A percentile compares a stretch with the other conserved stretches of the same genome.
Evolutionary conservation across 306 rosid genomes (phyloP).

Genomic region (Alnus glutinosa): DNA sequence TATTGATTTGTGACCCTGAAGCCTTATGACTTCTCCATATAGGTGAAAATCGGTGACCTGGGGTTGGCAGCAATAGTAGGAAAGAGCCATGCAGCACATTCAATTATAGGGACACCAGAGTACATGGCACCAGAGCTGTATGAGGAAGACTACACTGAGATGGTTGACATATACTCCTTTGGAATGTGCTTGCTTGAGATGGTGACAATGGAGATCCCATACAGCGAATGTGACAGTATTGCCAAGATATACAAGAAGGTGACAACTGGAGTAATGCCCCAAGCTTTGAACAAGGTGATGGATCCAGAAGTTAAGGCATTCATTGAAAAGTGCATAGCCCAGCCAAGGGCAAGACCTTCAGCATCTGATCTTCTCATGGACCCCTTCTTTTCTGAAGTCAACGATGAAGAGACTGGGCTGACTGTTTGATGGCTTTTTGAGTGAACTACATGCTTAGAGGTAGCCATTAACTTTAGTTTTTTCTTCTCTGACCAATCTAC

Average conservation of each 20-base stretch:
- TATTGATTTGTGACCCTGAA: not conserved
- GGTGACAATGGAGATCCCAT: constrained; percentile 90
- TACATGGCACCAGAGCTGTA: constrained; percentile 96
- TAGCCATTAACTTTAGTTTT: not conserved
- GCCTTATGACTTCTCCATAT: constrained; percentile 10
- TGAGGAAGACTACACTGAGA: constrained; percentile 92
- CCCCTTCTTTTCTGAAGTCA: constrained; percentile 70
- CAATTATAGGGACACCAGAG: constrained; percentile 87
- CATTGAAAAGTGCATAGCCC: constrained; percentile 80
- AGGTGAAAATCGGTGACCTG: constrained; percentile 90
- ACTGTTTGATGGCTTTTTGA: constrained; percentile 24
- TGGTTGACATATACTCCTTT: constrained; percentile 96
- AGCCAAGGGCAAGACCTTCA: constrained; percentile 87
- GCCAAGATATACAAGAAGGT: constrained; percentile 90
- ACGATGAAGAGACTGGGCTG: constrained; percentile 39
- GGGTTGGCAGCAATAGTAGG: constrained; percentile 94
- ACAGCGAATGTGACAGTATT: constrained; percentile 80
- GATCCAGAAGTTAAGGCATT: constrained; percentile 70
- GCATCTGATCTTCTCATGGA: constrained; percentile 83
- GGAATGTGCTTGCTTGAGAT: constrained; percentile 95
- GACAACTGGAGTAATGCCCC: constrained; percentile 69
- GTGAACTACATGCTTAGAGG: not conserved
- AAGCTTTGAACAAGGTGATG: constrained; percentile 54
- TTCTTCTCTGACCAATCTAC: constrained; percentile 3
- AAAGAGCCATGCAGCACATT: constrained; percentile 76